Base-by-base conservation (phyloP, 1,139 yeast genomes). In the Saccharomyces hybrid region DNA sequence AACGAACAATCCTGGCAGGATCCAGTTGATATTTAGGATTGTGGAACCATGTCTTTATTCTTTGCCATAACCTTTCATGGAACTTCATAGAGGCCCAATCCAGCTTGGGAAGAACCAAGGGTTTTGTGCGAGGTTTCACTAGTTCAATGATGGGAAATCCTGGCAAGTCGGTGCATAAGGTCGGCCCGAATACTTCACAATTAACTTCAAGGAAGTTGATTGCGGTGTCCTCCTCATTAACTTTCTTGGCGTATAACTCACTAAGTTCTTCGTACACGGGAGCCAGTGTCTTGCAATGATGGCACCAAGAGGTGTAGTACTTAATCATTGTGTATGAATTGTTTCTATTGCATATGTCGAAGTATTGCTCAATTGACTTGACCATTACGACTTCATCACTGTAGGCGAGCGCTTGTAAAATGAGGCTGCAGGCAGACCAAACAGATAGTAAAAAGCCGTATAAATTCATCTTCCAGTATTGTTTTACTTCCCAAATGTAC, bases 201-300 rank as follows among this genome's bases (percentile, higher is more conserved):
- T 68, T 65, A 1, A 70, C 68, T 9, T 67, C 67, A 11, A 69
- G 50, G 48, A 67, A 69, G 13, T 59, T 59, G 7, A 68, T 56
- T 11, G 60, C 42, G n/a, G 52, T 54, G 13, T 31, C 52, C 3
- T 57, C 42, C 1, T 51, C 53, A 20, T 54, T 55, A 6, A 23
- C 50, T 14, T 50, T 49, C 16, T 54, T 51, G 2, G 48, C 56
- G 47, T 53, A 58, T 2, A 49, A 48, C 1, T 55, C 55, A 50
- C 63, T 57, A 50, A 70, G 50, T 14, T 62, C 59, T n/a, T 61
- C 61, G 52, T 60, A 81, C 48, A 74, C 79, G 51, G 93, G 89
- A 42, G 82, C 82, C 67, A 86, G 75, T 61, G 73, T 78, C 72
- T 84, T 82, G 73, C 95, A 87, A 74, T 86, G 88, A 23, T 88